phyloP scores from a whole-genome alignment of 139 green algal genomes.

The Asterochloris erici region DNA sequence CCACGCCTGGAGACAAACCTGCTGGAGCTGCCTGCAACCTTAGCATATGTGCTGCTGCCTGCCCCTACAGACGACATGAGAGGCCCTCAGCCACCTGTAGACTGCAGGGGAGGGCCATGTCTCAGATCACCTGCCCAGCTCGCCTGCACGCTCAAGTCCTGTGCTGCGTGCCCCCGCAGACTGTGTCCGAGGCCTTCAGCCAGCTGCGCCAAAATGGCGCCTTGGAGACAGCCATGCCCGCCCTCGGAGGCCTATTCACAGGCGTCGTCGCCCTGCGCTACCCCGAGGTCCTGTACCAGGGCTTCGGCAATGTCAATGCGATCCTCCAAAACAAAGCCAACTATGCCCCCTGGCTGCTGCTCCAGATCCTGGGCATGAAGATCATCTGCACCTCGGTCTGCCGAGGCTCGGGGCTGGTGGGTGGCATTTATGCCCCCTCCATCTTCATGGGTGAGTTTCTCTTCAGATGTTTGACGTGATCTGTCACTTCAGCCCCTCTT shows the following conservation, averaged over 20 bases:
- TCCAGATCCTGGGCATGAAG: constrained; percentile 78
- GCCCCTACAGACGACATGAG: too few relatives aligned
- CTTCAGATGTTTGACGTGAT: not conserved
- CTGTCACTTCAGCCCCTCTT: not conserved
- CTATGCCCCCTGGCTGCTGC: constrained; percentile 56
- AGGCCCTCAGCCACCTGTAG: too few relatives aligned
- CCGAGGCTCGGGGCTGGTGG: constrained; percentile 76
- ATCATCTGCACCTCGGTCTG: constrained; percentile 84
- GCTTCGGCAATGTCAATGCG: constrained; percentile 65
- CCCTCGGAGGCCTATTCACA: constrained; percentile 59
- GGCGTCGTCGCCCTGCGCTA: constrained; percentile 59
- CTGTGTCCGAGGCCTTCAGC: too few relatives aligned
- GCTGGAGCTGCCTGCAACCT: too few relatives aligned
- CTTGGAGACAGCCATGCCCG: constrained; percentile 31
- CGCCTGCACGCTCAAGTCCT: too few relatives aligned
- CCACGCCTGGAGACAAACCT: too few relatives aligned
- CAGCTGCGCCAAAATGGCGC: too few relatives aligned
- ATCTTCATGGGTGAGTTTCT: constrained; percentile 87
- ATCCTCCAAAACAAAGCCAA: constrained; percentile 40
- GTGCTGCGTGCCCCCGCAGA: too few relatives aligned
- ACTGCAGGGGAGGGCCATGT: too few relatives aligned
- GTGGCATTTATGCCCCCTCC: constrained; percentile 91
- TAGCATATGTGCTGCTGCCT: too few relatives aligned
- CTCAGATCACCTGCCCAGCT: too few relatives aligned
- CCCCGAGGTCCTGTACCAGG: constrained; percentile 78